Base-by-base conservation (phyloP, 805 yeast genomes). In the Starmerella sirachaensis region DNA sequence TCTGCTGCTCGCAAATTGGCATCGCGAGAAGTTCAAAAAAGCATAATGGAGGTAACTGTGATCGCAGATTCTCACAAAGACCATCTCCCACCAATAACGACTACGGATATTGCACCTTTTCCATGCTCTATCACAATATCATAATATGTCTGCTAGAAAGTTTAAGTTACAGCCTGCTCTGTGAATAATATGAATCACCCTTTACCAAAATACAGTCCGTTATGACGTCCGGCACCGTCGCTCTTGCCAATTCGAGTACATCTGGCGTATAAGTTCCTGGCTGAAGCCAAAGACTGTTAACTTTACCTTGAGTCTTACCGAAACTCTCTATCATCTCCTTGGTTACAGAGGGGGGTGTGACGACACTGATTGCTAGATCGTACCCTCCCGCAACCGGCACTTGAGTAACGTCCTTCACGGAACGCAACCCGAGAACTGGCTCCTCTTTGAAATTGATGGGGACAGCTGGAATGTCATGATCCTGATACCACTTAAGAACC, bases 201-300 rank as follows among this genome's bases (percentile, higher is more conserved):
- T 70, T 63, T 2, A 78, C 81, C 42, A 82, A 59, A 29, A 82
- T 73, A 58, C 94, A 82, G 44, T 75, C 75, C 14, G 74, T 81
- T 26, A 68, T 62, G 3, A 67, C 61, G 9, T 47, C 51, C 1
- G 59, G 57, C 4, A 62, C 56, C 10, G 56, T 47, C 26, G 43
- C 34, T 18, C 42, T 31, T 2, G 58, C 62, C n/a, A 54, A 35
- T 21, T 45, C 49, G 1, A 66, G 60, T 13, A 78, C 60, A 10
- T 61, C 65, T 2, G 54, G 51, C 49, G 78, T 75, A 47, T 70
- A 80, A 17, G 84, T 70, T 0, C 93, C 93, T 0, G 93, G 93
- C 52, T 82, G 93, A 47, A 79, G 75, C 93, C 93, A 83, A 12
- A 80, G 60, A 1, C 77, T 74, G 48, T 68, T 69, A 12, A 78